Base-by-base conservation (phyloP, 2,329 filamentous ascomycete species). In the Colletotrichum sublineola region DNA sequence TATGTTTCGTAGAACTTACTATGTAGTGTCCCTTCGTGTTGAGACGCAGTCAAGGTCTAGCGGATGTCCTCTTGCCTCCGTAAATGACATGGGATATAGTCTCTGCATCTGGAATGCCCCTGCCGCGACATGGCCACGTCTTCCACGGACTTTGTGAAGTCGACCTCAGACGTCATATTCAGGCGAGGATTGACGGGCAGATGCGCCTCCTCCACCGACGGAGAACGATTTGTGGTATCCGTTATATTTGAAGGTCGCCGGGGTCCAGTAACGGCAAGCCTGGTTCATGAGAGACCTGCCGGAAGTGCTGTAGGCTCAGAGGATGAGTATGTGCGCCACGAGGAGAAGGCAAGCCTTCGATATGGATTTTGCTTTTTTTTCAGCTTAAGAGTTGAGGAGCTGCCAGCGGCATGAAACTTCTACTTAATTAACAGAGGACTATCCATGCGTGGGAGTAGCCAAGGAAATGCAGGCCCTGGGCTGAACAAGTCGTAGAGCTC, bases 241-340 rank as follows among this genome's bases (percentile, higher is more conserved):
- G 69, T 76, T 56, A 76, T 74, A 24, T 15, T 42, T 18, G 40
- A 76, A 75, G 0, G 74, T 68, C 9, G 56, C 71, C 1, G 66
- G 40, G 4, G 71, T 68, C 24, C 73, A 74, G 38, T 76, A 74
- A 5, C 14, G 31, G 24, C 42, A 46, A 14, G 64, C 50, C 18
- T 75, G 67, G 66, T 76, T 76, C n/a, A 74, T 12, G 8, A 75
- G 48, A 15, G 75, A 73, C 74, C 75, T 75, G 44, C 75, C 75
- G 3, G 75, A 76, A 31, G 75, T 76, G 7, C 75, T 74, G 4
- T 65, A 74, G 55, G 74, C 75, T 3, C 75, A 73, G n/a, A 76
- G 61, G 36, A 76, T 61, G 2, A 76, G 62, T 36, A 74, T 74
- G 48, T 75, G 73, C 8, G 74, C 65, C 74, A 75, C 74, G 24